Conservation (phyloP, 2,329 filamentous ascomycete genomes). For the Fusarium sublunatum region DNA sequence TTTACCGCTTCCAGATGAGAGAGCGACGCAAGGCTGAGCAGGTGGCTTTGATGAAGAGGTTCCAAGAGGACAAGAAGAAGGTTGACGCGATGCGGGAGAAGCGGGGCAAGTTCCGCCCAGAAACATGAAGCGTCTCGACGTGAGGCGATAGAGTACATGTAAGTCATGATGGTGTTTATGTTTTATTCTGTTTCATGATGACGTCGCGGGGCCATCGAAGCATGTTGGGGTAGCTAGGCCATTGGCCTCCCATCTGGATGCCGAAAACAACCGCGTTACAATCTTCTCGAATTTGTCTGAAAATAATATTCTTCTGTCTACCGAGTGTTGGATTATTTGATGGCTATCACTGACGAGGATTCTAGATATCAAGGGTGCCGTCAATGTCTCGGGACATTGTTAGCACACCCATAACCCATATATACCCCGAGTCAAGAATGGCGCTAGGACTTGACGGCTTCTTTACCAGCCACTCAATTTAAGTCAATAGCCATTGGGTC, state of each 20-base stretch:
- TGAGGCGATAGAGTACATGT: constrained; percentile 17
- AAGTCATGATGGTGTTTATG: constrained; percentile 22
- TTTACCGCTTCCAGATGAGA: constrained; percentile 85
- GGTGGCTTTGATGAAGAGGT: constrained; percentile 73
- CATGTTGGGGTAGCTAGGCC: constrained; percentile 37
- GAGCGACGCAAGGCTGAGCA: constrained; percentile 83
- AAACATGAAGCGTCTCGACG: constrained; percentile 51
- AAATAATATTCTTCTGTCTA: constrained; percentile 16
- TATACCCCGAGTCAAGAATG: constrained; percentile 12
- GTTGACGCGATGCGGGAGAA: constrained; percentile 77
- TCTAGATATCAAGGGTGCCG: not conserved
- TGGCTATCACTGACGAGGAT: constrained; percentile 10
- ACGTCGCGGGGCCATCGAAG: constrained; percentile 66
- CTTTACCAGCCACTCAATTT: constrained; percentile 6
- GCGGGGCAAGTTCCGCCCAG: constrained; percentile 70
- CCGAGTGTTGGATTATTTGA: constrained; percentile 47
- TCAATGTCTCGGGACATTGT: too few species aligned
- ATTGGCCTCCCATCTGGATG: constrained; percentile 55
- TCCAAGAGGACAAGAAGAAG: constrained; percentile 80
- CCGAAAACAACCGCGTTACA: constrained; percentile 71
- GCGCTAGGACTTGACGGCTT: not conserved
- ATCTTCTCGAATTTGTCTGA: constrained; percentile 76
- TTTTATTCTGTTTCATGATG: constrained; percentile 54
- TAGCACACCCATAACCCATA: not conserved
- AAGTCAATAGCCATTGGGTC: constrained; percentile 4